Evolutionary conservation across 1,139 yeast species (phyloP).

Genomic region (Eremothecium coryli): DNA sequence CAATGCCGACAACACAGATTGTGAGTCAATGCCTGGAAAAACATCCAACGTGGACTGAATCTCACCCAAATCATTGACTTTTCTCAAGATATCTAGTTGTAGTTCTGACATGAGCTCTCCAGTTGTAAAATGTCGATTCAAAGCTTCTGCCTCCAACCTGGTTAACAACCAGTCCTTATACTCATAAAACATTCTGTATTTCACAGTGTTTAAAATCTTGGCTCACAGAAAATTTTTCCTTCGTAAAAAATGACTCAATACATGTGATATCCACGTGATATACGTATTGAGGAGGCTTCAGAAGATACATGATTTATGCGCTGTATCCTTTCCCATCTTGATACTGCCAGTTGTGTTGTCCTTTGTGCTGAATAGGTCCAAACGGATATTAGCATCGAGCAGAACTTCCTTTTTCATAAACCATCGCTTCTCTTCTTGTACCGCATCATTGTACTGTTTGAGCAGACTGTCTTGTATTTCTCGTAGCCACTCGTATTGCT

Average conservation of each 20-base stretch:
- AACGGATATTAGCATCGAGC: constrained; percentile 28
- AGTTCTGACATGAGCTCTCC: constrained; percentile 37
- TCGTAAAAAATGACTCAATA: neutral
- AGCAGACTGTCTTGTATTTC: constrained; percentile 19
- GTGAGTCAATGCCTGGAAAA: constrained; percentile 46
- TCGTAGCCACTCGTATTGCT: constrained; percentile 19
- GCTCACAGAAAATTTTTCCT: neutral
- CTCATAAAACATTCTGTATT: neutral
- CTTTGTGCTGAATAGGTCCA: constrained; percentile 25
- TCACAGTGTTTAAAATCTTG: neutral
- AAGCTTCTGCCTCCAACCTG: no score
- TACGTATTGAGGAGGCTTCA: constrained; percentile 1
- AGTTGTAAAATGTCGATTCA: no score
- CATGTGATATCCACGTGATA: no score
- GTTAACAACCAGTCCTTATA: no score
- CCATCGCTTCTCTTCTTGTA: constrained; percentile 27
- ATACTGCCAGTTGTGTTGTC: constrained; percentile 11
- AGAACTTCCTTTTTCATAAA: constrained; percentile 26
- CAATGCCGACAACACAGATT: constrained; percentile 62
- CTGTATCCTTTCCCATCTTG: constrained; percentile 12
- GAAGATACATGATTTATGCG: constrained; percentile 9
- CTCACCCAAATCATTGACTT: constrained; percentile 49
- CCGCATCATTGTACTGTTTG: constrained; percentile 15
- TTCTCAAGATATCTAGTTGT: constrained; percentile 44
- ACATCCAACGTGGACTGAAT: constrained; percentile 56